These are phyloP conservation scores for Pulveroboletus sp. DNA, from an alignment of 768 basidiomycete genomes.

Conservation along the genomic window DNA sequence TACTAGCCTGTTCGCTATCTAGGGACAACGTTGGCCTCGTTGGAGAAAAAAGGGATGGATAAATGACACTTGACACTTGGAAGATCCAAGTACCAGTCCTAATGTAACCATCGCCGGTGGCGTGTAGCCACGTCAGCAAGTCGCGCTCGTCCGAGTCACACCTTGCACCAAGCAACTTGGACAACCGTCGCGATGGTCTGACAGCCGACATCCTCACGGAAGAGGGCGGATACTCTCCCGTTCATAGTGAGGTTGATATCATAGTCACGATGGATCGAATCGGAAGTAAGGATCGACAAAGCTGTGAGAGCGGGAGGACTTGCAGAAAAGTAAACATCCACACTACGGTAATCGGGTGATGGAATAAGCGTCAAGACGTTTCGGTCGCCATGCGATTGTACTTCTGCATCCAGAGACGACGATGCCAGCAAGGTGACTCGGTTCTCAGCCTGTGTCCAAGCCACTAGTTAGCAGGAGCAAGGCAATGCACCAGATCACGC, in stretches of 20 bases:
- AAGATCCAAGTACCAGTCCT: too few species aligned
- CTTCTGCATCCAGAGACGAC: background rate
- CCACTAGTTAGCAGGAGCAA: conserved; percentile 1
- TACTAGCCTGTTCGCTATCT: too few species aligned
- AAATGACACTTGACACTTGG: too few species aligned
- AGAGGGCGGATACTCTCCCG: conserved; percentile 8
- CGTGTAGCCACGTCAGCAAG: too few species aligned
- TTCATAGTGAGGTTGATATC: background rate
- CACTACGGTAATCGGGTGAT: background rate
- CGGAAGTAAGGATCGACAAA: background rate
- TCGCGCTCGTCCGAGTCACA: too few species aligned
- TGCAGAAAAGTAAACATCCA: conserved; percentile 3
- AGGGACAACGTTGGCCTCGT: too few species aligned
- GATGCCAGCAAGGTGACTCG: background rate
- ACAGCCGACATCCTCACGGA: background rate
- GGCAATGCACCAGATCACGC: background rate
- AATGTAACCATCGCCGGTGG: too few species aligned
- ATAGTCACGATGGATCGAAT: conserved; percentile 2
- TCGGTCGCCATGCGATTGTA: background rate
- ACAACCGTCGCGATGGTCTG: conserved; percentile 17
- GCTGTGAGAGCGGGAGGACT: background rate
- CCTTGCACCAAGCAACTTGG: too few species aligned
- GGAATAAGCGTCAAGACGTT: background rate
- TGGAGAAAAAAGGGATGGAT: too few species aligned
- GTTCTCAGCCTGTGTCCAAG: background rate